phyloP scores from a whole-genome alignment of 2,329 filamentous ascomycete species.

The Ophiostoma triangulosporum region DNA sequence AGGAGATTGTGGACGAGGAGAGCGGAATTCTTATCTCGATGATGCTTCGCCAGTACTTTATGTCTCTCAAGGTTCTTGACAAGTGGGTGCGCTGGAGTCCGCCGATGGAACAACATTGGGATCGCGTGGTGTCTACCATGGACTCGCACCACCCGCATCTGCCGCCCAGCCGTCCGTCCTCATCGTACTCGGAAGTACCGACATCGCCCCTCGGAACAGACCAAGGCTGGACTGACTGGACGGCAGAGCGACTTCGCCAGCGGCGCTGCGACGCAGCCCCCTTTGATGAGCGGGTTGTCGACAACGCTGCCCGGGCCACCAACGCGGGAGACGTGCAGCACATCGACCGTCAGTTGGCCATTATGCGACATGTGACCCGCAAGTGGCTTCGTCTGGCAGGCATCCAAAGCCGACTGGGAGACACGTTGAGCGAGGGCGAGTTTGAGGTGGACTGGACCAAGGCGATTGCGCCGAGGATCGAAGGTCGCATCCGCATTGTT shows the following conservation, averaged over 20 bases:
- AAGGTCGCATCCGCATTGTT: conserved; percentile 56
- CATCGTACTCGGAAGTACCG: background rate
- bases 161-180: conserved; percentile 18
- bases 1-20: conserved; percentile 73
- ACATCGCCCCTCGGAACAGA: background rate
- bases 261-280: conserved; percentile 21
- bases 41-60: conserved; percentile 82
- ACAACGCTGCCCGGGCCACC: conserved; percentile 22
- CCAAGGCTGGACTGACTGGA: conserved; percentile 24
- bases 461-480: conserved; percentile 62
- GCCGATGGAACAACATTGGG: conserved; percentile 52
- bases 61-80: conserved; percentile 68
- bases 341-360: conserved; percentile 34
- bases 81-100: conserved; percentile 62
- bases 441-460: conserved; percentile 62
- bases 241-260: conserved; percentile 23
- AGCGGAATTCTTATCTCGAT: conserved; percentile 77
- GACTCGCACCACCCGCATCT: conserved; percentile 37
- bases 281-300: conserved; percentile 32
- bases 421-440: conserved; percentile 44
- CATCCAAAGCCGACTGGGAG: conserved; percentile 38
- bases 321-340: conserved; percentile 28
- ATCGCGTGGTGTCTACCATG: conserved; percentile 47
- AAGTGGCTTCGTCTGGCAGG: conserved; percentile 62
- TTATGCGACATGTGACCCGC: conserved; percentile 54